Conservation (phyloP, 352 stramenopile species). For the Nothophytophthora sp. region DNA sequence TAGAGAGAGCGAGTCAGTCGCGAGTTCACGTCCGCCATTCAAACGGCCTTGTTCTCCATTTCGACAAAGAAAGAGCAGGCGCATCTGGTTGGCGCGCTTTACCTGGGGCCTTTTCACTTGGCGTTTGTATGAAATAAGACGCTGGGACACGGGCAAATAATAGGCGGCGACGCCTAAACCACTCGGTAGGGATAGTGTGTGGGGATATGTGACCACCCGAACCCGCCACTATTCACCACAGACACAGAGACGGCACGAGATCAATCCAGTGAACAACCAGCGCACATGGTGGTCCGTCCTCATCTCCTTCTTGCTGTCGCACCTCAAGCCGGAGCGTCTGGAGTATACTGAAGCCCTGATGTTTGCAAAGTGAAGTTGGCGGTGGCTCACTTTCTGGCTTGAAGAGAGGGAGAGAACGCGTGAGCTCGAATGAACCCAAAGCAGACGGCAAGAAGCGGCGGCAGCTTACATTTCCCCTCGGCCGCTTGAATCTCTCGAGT, state of each 20-base stretch:
- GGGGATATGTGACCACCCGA: conserved; percentile 6
- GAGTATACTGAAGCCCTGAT: not conserved
- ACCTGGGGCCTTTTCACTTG: conserved; percentile 22
- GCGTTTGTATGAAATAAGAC: conserved; percentile 24
- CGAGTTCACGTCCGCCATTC: conserved; percentile 45
- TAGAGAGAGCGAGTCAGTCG: conserved; percentile 40
- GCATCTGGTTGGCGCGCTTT: conserved; percentile 8
- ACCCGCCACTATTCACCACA: conserved; percentile 32
- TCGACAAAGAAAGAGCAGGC: conserved; percentile 44
- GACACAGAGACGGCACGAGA: not conserved
- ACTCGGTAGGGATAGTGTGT: not conserved
- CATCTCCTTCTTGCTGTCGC: too few species aligned
- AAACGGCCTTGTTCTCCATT: conserved; percentile 15
- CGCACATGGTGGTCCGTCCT: not conserved
- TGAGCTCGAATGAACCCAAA: not conserved
- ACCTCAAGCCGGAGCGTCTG: too few species aligned
- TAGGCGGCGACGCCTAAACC: conserved; percentile 9
- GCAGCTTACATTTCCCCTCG: too few species aligned
- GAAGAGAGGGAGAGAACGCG: not conserved
- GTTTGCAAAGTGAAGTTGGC: conserved; percentile 19
- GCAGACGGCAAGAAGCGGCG: too few species aligned
- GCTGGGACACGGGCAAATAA: conserved; percentile 5
- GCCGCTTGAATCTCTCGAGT: too few species aligned
- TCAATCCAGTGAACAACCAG: conserved; percentile 29
- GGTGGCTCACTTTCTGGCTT: not conserved